A percentile compares a stretch with the other conserved stretches of the same genome.
Evolutionary conservation across 2,329 filamentous ascomycete genomes (phyloP).

Genomic region (Cercospora sp.): DNA sequence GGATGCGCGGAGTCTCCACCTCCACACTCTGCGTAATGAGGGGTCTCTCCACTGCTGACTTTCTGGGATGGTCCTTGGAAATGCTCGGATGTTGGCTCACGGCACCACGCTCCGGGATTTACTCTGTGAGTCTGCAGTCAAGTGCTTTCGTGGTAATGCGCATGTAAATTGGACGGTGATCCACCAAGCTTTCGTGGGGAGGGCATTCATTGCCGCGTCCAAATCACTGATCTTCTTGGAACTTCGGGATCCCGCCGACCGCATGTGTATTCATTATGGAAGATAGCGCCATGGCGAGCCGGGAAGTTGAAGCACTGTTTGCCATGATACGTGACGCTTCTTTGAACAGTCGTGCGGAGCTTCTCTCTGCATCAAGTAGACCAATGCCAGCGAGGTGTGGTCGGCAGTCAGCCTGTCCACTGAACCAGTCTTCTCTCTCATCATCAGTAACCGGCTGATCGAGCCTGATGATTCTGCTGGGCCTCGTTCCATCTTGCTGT

Average conservation of each 20-base stretch:
- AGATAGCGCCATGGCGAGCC: background rate
- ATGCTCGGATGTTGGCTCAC: background rate
- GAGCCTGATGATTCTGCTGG: background rate
- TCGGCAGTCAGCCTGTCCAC: background rate
- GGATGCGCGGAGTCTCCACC: background rate
- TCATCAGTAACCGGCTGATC: background rate
- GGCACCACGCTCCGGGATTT: background rate
- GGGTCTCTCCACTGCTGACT: background rate
- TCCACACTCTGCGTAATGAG: background rate
- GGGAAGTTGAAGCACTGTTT: background rate
- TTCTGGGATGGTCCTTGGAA: background rate
- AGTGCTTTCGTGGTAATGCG: too few relatives aligned
- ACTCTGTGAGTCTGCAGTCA: too few relatives aligned
- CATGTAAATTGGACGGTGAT: too few relatives aligned
- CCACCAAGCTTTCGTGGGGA: too few relatives aligned
- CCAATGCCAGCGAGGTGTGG: background rate
- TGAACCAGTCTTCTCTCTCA: background rate
- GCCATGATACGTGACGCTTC: background rate
- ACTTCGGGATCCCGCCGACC: background rate
- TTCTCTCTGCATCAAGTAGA: background rate
- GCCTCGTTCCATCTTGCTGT: background rate
- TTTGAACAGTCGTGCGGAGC: background rate
- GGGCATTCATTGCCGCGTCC: background rate
- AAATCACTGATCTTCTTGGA: background rate
- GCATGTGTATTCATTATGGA: background rate